A percentile compares a stretch with the other conserved stretches of the same genome.
phyloP scores from a whole-genome alignment of 31 red algal species.

The Asparagopsis taxiformis region DNA sequence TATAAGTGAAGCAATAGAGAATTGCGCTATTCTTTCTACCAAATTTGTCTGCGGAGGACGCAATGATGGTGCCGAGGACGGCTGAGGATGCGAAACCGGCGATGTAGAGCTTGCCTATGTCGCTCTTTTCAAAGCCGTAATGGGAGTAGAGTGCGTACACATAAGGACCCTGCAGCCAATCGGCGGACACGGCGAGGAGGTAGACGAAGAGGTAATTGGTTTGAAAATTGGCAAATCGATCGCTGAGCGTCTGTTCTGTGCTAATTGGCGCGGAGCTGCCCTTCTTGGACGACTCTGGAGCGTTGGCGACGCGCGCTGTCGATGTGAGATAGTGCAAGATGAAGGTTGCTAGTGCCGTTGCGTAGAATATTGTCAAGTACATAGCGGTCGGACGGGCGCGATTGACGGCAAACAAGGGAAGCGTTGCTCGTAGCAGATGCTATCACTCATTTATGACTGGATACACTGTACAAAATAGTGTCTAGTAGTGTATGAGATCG shows the following conservation, averaged over 20 bases:
- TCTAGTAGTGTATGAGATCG: too few species aligned
- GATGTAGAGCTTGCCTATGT: conserved; percentile 86
- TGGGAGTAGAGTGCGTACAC: conserved; percentile 96
- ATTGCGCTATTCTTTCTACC: conserved; percentile 65
- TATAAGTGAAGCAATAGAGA: conserved; percentile 73
- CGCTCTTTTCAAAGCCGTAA: conserved; percentile 82
- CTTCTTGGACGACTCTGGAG: neutral
- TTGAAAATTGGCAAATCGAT: conserved; percentile 56
- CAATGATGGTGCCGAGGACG: conserved; percentile 88
- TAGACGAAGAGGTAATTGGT: conserved; percentile 84
- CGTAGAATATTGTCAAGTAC: conserved; percentile 26
- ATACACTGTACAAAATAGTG: too few species aligned
- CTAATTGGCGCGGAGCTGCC: neutral
- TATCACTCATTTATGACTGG: too few species aligned
- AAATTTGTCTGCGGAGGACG: conserved; percentile 84
- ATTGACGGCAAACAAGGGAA: too few species aligned
- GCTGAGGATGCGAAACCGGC: conserved; percentile 87
- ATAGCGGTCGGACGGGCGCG: neutral
- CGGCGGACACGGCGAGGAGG: conserved; percentile 76
- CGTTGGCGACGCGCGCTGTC: neutral
- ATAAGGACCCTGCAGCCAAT: conserved; percentile 97
- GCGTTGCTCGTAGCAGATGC: too few species aligned
- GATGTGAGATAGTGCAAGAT: conserved; percentile 24
- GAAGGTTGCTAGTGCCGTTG: conserved; percentile 20
- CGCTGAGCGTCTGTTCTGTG: neutral